Conservation (phyloP, 1,284 basidiomycete species). For the Ustilago esculenta region DNA sequence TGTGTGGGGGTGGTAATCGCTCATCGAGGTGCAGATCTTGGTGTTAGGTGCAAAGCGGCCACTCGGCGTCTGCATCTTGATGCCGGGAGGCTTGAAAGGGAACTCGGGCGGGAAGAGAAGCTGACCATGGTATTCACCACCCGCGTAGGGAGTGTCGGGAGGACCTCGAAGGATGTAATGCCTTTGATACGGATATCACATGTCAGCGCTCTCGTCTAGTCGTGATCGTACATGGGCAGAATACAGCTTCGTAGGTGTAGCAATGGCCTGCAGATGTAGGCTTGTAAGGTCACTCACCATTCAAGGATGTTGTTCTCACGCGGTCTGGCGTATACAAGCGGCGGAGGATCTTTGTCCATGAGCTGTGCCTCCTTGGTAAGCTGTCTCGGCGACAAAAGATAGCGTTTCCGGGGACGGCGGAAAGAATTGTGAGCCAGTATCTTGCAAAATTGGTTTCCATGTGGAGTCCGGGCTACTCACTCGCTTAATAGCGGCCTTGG, state of each 20-base stretch:
- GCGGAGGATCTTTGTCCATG: slow-evolving; percentile 92
- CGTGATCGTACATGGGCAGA: too few species aligned
- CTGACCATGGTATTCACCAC: slow-evolving; percentile 86
- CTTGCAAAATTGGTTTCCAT: too few species aligned
- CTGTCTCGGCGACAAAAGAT: slow-evolving; percentile 67
- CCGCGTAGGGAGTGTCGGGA: slow-evolving; percentile 88
- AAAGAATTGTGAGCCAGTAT: too few species aligned
- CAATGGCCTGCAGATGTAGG: too few species aligned
- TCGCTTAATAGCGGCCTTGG: slow-evolving; percentile 46
- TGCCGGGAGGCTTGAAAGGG: slow-evolving; percentile 75
- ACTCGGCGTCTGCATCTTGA: slow-evolving; percentile 96
- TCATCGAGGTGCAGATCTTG: slow-evolving; percentile 75
- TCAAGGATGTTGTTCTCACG: slow-evolving; percentile 92
- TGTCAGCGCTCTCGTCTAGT: background rate
- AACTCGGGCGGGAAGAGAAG: slow-evolving; percentile 77
- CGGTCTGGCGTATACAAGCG: slow-evolving; percentile 90
- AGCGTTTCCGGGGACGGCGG: too few species aligned
- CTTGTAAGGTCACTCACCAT: slow-evolving; percentile 48
- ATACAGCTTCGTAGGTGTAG: too few species aligned
- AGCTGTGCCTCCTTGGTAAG: slow-evolving; percentile 87
- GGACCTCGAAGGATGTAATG: slow-evolving; percentile 77
- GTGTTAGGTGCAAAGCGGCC: slow-evolving; percentile 91
- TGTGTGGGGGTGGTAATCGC: slow-evolving; percentile 81
- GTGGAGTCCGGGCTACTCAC: slow-evolving; percentile 27
- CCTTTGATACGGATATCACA: slow-evolving; percentile 69